These are phyloP conservation scores for Leccinum griseonigrum DNA, from an alignment of 1,284 basidiomycete genomes.

Conservation along the genomic window DNA sequence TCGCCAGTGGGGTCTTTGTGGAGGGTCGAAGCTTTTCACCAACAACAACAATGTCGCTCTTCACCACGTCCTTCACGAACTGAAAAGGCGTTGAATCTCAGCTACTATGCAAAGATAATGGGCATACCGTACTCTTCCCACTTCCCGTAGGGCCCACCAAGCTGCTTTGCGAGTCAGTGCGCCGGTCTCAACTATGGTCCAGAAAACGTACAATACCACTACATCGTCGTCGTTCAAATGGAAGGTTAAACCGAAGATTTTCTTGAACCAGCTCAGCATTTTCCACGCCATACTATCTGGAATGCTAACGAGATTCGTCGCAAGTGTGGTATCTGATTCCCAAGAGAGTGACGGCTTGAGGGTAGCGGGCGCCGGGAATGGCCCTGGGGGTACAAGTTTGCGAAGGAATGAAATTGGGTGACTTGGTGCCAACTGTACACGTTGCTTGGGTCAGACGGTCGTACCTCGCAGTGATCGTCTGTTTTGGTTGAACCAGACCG, in stretches of 20 bases:
- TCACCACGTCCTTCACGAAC: conserved; percentile 13
- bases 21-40: background rate
- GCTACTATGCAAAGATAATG: background rate
- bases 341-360: background rate
- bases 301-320: background rate
- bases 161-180: conserved; percentile 13
- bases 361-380: background rate
- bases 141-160: conserved; percentile 20
- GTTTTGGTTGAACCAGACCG: background rate
- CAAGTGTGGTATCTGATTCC: background rate
- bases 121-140: conserved; percentile 21
- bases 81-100: background rate
- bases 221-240: conserved; percentile 13
- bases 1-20: conserved; percentile 2
- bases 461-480: background rate
- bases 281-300: background rate
- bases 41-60: background rate
- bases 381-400: background rate
- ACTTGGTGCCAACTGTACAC: background rate
- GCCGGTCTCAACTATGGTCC: background rate
- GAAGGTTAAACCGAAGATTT: background rate
- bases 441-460: background rate
- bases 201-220: conserved; percentile 20
- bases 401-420: background rate
- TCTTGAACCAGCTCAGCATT: background rate